Evolutionary conservation across 2,329 filamentous ascomycete species (phyloP), one percentile per base, ranked within the genome.

Genomic region (Ceratocystis albifundus): DNA sequence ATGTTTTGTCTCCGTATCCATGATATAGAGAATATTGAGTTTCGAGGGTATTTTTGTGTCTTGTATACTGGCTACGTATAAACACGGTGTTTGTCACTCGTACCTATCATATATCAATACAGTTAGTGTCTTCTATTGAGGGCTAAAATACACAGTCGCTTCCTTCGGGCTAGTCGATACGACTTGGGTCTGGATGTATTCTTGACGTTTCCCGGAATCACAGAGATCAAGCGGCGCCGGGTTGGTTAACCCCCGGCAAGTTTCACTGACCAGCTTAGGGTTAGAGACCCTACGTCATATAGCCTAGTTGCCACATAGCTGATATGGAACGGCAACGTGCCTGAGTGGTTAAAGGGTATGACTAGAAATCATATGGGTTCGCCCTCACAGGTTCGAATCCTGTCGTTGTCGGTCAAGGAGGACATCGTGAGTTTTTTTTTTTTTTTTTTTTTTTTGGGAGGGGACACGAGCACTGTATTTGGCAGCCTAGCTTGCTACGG

Each of bases 341-440:
- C 61, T 64, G 65, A 67, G 65, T 67, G 65, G 65, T 67, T 67
- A 67, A 67, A 64, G 65, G 65, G 65, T 67, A 64, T 64, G 65
- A 67, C 65, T 64, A 67, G 65, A 67, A 67, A 67, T 67, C 65
- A 64, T 64, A 64, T 67, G 65, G 65, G 50, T 67, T 67, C 65
- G 65, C 36, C 65, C 62, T 61, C 65, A 67, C 62, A 64, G 48
- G 65, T 67, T 67, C 65, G 65, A 67, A 64, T 67, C 65, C 61
- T 67, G 61, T 67, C 61, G 62, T 64, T 67, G 61, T 67, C 65
- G 61, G 0, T 30, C 1, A 1, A 17, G 32, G 7, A 36, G 8
- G 32, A 36, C 30, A 8, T 12, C 8, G 8, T 10, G 8, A 15
- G 6, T 62, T 57, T 63, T 66, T 53, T 28, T 22, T 45, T 17